These are phyloP conservation scores for Cantharellus anzutake DNA, from an alignment of 768 basidiomycete species.

Conservation along the genomic window DNA sequence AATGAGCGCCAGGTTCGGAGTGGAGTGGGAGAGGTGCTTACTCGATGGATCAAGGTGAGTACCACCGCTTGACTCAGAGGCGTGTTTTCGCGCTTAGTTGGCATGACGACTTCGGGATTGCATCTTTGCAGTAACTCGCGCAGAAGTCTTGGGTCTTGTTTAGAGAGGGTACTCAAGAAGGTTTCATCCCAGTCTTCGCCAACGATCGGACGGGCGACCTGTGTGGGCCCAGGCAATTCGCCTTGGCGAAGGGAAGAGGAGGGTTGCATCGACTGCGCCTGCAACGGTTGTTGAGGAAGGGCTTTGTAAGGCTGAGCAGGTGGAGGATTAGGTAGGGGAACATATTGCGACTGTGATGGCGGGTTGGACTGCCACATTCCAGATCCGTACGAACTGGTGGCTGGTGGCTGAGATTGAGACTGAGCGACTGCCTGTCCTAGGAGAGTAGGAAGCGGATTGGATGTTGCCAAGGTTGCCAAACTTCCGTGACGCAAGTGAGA, in stretches of 20 bases:
- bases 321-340: not conserved
- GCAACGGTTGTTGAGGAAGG: not conserved
- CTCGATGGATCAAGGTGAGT: slow-evolving; percentile 64
- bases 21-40: slow-evolving; percentile 20
- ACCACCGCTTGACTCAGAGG: slow-evolving; percentile 72
- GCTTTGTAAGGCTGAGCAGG: slow-evolving; percentile 3
- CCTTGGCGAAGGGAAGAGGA: not conserved
- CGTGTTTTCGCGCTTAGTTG: slow-evolving; percentile 36
- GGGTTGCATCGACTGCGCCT: not conserved
- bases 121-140: slow-evolving; percentile 54
- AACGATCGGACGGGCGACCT: not conserved
- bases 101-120: slow-evolving; percentile 66
- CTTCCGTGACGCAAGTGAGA: slow-evolving; percentile 3
- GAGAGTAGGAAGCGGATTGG: not conserved
- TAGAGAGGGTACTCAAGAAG: slow-evolving; percentile 56
- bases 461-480: not conserved
- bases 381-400: slow-evolving; percentile 15
- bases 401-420: slow-evolving; percentile 2
- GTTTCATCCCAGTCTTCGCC: slow-evolving; percentile 69
- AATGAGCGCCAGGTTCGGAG: slow-evolving; percentile 2
- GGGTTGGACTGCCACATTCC: slow-evolving; percentile 27
- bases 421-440: slow-evolving; percentile 1
- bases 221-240: not conserved
- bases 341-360: slow-evolving; percentile 24
- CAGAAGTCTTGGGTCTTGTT: slow-evolving; percentile 43